Base-by-base conservation (phyloP, 78 protist species). In the Dictyostelium capitatum region DNA sequence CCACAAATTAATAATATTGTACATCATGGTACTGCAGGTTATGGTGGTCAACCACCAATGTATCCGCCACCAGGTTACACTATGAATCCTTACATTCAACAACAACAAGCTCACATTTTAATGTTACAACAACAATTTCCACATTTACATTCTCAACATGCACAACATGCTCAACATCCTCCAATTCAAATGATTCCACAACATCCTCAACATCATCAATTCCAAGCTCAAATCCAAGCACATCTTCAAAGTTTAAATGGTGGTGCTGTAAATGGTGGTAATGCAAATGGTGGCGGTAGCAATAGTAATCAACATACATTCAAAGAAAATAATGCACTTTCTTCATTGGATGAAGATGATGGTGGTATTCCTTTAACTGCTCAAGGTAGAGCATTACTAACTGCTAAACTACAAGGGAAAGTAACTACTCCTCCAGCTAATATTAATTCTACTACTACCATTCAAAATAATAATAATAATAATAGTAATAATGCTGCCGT, bases 341-440 rank as follows among this genome's bases (percentile, higher is more conserved):
- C 78, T 14, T 87, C 92, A 15, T 37, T 87, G 17, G 92, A 87
- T 30, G 92, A 87, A 30, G 92, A 77, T 51, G 90, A 84, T 47
- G 82, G 92, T 25, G 80, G 92, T 57, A 75, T 84, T 46, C 92
- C 92, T 6, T 28, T 84, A 8, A 84, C 92, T 11, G 87, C 87
- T 23, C 87, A 80, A 4, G 87, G 78, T 62, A 80, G 75, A 62
- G 75, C 75, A 9, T 41, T 62, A 12, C 64, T 80, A 62, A 80
- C 87, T 41, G 87, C 87, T 4, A 80, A 80, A 62, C 6, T 80
- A 20, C 87, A 62, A 62, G 83, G 83, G 17, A 51, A 56, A 37
- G 28, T 28, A 11, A 19, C 56, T 11, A 64, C 82, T 14, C 37
- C 65, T 50, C 47, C 72, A 28, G 19, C 32, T 14, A 28, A 17